Evolutionary conservation across 495 filamentous ascomycete genomes (phyloP), one percentile per base, ranked within the genome.

Genomic region (Astrothelium subdiscretum): DNA sequence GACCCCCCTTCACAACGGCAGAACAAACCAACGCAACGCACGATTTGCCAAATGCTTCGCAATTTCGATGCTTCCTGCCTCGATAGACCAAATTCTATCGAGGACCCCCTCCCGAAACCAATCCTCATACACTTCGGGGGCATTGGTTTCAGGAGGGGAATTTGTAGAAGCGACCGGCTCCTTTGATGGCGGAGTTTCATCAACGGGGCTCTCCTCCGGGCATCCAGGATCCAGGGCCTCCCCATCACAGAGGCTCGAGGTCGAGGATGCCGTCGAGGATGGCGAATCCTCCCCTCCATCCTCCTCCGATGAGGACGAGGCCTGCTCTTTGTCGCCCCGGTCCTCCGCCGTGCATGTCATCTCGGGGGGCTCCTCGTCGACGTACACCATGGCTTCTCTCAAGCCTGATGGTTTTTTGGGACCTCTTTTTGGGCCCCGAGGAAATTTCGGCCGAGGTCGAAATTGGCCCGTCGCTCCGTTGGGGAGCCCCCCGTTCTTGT

Each of bases 1-100:
- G n/a, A 48, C 18, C 42, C 18, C 18, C 20, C 18, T 18, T 3
- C 42, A 48, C 68, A 66, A 76, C 70, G 35, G 52, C 71, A 58
- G 13, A 74, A 32, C 29, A 75, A 48, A 48, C 42, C 18, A 48
- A n/a, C 20, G 11, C 42, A 48, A 10, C 42, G 20, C 42, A 10
- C 42, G 42, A 48, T 48, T 48, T n/a, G 20, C 42, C 18, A 48
- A 48, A 10, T 8, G 8, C 42, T 8, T 48, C 11, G 42, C 18
- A 20, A 48, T 48, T n/a, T 10, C 6, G 3, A 20, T n/a, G 42
- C 8, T 48, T 3, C 3, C 6, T 3, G 13, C 20, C 42, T n/a
- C 3, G 18, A 48, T 48, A 8, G 42, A 48, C 42, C 18, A n/a
- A 20, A 48, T 10, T 48, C 42, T 48, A 48, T 48, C 42, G 8